Base-by-base conservation (phyloP, 1,139 yeast genomes). In the Suhomyces terraborum region DNA sequence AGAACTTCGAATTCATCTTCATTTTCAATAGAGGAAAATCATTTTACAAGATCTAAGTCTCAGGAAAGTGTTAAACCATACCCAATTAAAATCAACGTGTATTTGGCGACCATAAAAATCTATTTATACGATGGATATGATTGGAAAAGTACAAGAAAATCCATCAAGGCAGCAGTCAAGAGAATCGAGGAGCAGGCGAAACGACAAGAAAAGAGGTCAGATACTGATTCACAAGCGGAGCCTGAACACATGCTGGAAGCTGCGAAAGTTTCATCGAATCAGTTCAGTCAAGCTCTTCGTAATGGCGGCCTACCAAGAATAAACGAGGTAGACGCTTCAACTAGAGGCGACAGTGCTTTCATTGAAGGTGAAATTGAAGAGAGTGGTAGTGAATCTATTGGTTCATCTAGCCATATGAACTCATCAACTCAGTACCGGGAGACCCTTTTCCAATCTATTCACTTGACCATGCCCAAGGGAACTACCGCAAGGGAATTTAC, bases 71-170 rank as follows among this genome's bases (percentile, higher is more conserved):
- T 36, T 3, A 42, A 33, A 6, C 54, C 58, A 16, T 58, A 58
- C 32, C 73, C 74, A 1, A 46, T 67, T 3, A 59, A 56, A 32
- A 29, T 70, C 19, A 64, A 62, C 38, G 47, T 71, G 5, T 68
- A 67, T 42, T 53, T 75, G 8, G 57, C 70, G 5, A 71, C 69
- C 34, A 60, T 73, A 0, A 62, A 62, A 4, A 64, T 93, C 45
- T 80, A 77, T 44, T 63, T 93, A 29, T 82, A 79, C 58, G 98
- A 93, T 65, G 99, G 99, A 0, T 93, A 83, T 56, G 98, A 93
- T 58, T 89, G 98, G 96, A 77, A 77, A 43, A 80, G 79, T 36
- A 88, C 98, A 0, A 72, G 95, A 46, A 73, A 71, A 30, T 73
- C 80, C 0, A 83, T 93, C 20, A 68, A 74, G 17, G 76, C 73